phyloP scores from a whole-genome alignment of 495 filamentous ascomycete species.

The Annulohypoxylon stygium region DNA sequence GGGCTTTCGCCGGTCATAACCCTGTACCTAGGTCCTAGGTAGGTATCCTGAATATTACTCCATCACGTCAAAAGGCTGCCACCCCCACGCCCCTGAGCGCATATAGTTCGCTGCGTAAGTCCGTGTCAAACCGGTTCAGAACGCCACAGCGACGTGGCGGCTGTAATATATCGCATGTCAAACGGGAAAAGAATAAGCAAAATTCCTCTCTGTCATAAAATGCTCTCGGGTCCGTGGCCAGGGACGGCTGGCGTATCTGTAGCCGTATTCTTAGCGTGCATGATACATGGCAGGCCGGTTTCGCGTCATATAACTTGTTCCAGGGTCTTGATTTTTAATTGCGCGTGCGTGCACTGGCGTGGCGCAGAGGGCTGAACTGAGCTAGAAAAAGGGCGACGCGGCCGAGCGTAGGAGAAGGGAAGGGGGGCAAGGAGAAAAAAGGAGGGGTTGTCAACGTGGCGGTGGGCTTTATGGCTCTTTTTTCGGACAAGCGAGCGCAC shows the following conservation, averaged over 20 bases:
- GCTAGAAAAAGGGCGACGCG: slow-evolving; percentile 25
- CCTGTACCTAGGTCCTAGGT: not conserved
- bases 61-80: not conserved
- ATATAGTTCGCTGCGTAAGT: slow-evolving; percentile 15
- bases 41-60: slow-evolving; percentile 2
- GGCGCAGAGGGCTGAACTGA: slow-evolving; percentile 38
- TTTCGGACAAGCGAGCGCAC: slow-evolving; percentile 45
- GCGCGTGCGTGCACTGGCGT: slow-evolving; percentile 22
- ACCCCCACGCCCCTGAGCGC: slow-evolving; percentile 4
- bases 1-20: slow-evolving; percentile 16
- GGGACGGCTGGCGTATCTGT: slow-evolving; percentile 21
- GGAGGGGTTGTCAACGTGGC: slow-evolving; percentile 39
- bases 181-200: slow-evolving; percentile 24
- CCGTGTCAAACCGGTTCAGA: slow-evolving; percentile 21
- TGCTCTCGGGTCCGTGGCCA: slow-evolving; percentile 6
- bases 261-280: slow-evolving; percentile 25
- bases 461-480: slow-evolving; percentile 31
- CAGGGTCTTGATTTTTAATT: slow-evolving; percentile 4
- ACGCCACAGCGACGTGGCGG: slow-evolving; percentile 38
- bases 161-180: slow-evolving; percentile 7
- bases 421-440: slow-evolving; percentile 30
- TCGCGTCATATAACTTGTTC: slow-evolving; percentile 38
- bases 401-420: slow-evolving; percentile 22
- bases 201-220: slow-evolving; percentile 4
- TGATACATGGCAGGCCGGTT: not conserved